These are phyloP conservation scores for Clathrus columnatus DNA, from an alignment of 768 basidiomycete species.

Conservation along the genomic window DNA sequence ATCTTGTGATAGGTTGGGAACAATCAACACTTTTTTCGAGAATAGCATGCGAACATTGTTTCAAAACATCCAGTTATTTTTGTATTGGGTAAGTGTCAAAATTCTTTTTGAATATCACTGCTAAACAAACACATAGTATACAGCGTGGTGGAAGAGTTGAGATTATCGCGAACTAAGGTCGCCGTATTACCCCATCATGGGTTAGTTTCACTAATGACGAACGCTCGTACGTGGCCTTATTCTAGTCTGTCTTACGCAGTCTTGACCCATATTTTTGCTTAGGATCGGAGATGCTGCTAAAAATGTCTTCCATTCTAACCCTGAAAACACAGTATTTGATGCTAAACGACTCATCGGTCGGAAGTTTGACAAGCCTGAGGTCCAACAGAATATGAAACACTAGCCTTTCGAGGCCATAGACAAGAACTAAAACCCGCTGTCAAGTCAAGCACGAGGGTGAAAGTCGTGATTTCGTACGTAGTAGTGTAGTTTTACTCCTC, in stretches of 20 bases:
- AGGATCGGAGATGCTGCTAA: slow-evolving; percentile 92
- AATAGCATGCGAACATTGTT: slow-evolving; percentile 16
- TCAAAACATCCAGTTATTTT: slow-evolving; percentile 58
- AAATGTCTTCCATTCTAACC: slow-evolving; percentile 90
- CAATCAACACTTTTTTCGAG: slow-evolving; percentile 28
- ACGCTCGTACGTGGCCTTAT: slow-evolving; percentile 36
- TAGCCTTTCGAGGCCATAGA: slow-evolving; percentile 83
- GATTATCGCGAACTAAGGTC: slow-evolving; percentile 84
- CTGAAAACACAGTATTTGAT: slow-evolving; percentile 91
- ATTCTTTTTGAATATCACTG: neutral
- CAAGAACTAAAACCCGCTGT: slow-evolving; percentile 69
- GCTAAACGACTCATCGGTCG: slow-evolving; percentile 94
- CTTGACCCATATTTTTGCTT: slow-evolving; percentile 12
- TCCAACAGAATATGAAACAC: slow-evolving; percentile 80
- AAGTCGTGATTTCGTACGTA: slow-evolving; percentile 71
- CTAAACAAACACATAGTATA: slow-evolving; percentile 39
- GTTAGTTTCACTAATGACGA: slow-evolving; percentile 75
- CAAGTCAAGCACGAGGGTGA: slow-evolving; percentile 74
- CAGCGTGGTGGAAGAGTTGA: slow-evolving; percentile 80
- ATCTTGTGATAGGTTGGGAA: slow-evolving; percentile 48
- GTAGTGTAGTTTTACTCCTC: neutral
- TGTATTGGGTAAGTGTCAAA: slow-evolving; percentile 86
- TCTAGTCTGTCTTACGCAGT: slow-evolving; percentile 11
- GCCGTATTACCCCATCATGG: slow-evolving; percentile 87
- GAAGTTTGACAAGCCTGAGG: slow-evolving; percentile 70